Percentiles rank a stretch among this genome's conserved stretches.
These are phyloP conservation scores for Lasiosphaeris hirsuta DNA, from an alignment of 495 filamentous ascomycete species.

Conservation along the genomic window DNA sequence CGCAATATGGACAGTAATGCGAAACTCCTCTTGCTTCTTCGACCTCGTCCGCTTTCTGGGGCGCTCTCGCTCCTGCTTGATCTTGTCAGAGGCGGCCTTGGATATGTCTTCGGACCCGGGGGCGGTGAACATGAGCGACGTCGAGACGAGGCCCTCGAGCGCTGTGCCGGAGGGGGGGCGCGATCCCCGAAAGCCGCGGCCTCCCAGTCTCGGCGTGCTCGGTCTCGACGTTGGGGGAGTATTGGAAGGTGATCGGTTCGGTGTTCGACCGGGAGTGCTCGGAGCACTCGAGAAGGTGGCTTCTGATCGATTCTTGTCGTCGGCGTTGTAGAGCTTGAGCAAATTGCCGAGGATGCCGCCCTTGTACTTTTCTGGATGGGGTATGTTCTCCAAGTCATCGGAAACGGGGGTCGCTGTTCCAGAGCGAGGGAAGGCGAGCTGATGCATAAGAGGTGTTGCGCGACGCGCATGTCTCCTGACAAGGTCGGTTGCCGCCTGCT, in stretches of 20 bases:
- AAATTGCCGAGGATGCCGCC: constrained; percentile 75
- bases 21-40: constrained; percentile 61
- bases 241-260: constrained; percentile 29
- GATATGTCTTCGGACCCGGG: constrained; percentile 29
- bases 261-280: constrained; percentile 26
- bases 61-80: constrained; percentile 31
- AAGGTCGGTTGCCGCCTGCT: constrained; percentile 23
- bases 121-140: constrained; percentile 46
- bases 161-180: constrained; percentile 40
- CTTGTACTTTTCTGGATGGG: constrained; percentile 65
- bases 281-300: constrained; percentile 22
- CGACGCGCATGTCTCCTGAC: constrained; percentile 24
- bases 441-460: constrained; percentile 17
- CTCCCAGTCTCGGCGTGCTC: constrained; percentile 51
- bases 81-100: constrained; percentile 33
- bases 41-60: constrained; percentile 40
- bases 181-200: constrained; percentile 55
- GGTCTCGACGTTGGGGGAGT: constrained; percentile 42
- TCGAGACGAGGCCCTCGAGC: constrained; percentile 54
- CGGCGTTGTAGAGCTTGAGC: constrained; percentile 66
- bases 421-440: constrained; percentile 10
- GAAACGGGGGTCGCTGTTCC: constrained; percentile 34
- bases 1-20: constrained; percentile 87
- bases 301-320: constrained; percentile 14
- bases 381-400: constrained; percentile 59